Evolutionary conservation across 2,329 filamentous ascomycete species (phyloP).

Genomic region (Ambrosiella beaveri): DNA sequence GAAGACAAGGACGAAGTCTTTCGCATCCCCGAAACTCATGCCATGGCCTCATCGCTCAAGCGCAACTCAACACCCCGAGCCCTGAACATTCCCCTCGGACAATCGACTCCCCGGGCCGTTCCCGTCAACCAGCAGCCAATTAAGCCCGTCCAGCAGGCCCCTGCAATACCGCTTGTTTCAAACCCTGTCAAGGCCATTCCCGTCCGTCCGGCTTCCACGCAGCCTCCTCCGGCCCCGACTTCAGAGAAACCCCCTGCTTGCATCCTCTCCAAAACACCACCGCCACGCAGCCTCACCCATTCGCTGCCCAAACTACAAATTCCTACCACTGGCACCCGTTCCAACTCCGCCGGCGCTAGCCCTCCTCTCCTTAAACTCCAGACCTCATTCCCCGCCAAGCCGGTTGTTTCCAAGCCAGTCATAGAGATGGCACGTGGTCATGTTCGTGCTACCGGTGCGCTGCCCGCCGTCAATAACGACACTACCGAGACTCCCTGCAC

Average conservation of each 20-base stretch:
- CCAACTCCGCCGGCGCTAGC: background rate
- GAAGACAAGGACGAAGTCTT: conserved; percentile 15
- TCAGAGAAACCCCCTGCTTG: conserved; percentile 8
- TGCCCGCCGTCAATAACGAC: background rate
- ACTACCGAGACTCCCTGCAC: conserved; percentile 7
- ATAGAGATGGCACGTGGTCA: background rate
- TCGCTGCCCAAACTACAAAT: conserved; percentile 8
- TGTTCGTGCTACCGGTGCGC: background rate
- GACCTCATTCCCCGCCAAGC: background rate
- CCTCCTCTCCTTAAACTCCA: background rate
- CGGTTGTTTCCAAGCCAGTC: background rate
- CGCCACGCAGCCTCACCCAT: conserved; percentile 5
- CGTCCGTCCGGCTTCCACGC: background rate
- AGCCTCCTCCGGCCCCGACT: conserved; percentile 9
- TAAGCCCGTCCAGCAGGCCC: background rate
- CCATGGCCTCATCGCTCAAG: conserved; percentile 1
- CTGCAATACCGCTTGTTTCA: background rate
- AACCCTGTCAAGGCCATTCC: background rate
- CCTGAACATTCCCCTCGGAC: background rate
- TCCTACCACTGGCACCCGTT: background rate
- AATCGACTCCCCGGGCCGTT: background rate
- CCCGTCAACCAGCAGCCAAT: background rate
- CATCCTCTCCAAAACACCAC: conserved; percentile 7
- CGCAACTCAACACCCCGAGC: conserved; percentile 9
- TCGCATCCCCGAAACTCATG: background rate